A percentile compares a stretch with the other conserved stretches of the same genome.
Evolutionary conservation across 2,329 filamentous ascomycete species (phyloP).

Genomic region (Diaporthe australafricana): DNA sequence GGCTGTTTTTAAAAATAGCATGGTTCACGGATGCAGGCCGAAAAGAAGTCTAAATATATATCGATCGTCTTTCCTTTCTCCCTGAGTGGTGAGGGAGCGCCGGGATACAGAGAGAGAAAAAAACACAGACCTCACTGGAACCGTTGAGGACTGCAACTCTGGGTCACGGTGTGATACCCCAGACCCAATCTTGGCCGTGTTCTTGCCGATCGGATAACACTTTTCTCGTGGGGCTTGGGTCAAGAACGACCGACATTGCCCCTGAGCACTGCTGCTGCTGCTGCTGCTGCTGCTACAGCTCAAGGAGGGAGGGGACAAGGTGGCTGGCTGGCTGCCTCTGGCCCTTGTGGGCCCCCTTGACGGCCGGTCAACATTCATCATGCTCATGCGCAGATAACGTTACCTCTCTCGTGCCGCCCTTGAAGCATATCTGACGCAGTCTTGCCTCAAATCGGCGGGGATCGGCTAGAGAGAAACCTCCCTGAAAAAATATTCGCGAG

Average conservation of each 20-base stretch:
- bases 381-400: slow-evolving; percentile 6
- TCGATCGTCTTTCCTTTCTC: not conserved
- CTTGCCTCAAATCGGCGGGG: not conserved
- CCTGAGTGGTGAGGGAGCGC: not conserved
- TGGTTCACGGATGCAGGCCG: slow-evolving; percentile 16
- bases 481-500: not conserved
- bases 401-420: not conserved
- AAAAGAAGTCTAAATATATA: slow-evolving; percentile 20
- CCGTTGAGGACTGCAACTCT: not conserved
- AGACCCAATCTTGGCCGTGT: not conserved
- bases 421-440: not conserved
- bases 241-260: not conserved
- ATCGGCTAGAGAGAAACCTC: not conserved
- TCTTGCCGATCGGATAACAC: slow-evolving; percentile 1
- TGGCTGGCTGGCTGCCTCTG: slow-evolving; percentile 5
- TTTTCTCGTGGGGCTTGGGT: not conserved
- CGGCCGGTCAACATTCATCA: slow-evolving; percentile 1
- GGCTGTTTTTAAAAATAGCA: slow-evolving; percentile 27
- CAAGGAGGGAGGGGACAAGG: not conserved
- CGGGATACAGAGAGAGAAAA: not conserved
- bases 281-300: not conserved
- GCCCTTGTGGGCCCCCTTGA: slow-evolving; percentile 1
- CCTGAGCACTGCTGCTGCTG: slow-evolving; percentile 5
- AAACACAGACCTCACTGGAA: not conserved
- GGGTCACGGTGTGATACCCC: slow-evolving; percentile 1